Percentiles rank a stretch among this genome's conserved stretches.
These are phyloP conservation scores for Colletotrichum somersetense DNA, from an alignment of 2,329 filamentous ascomycete genomes.

Conservation along the genomic window DNA sequence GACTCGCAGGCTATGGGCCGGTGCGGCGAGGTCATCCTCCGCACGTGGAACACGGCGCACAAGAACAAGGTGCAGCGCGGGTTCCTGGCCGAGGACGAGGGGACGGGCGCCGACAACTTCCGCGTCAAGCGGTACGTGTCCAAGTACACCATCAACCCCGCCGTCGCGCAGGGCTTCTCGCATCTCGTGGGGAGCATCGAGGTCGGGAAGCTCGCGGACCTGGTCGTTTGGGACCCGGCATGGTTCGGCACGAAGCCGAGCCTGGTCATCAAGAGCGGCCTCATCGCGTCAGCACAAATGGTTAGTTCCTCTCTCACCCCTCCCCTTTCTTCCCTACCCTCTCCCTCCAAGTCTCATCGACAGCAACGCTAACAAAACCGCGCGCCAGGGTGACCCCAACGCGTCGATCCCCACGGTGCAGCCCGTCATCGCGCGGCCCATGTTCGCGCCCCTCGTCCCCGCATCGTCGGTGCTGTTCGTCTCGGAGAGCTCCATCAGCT, in stretches of 20 bases:
- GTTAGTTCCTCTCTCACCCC: slow-evolving; percentile 59
- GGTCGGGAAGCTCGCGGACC: slow-evolving; percentile 88
- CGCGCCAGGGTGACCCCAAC: slow-evolving; percentile 79
- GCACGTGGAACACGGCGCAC: slow-evolving; percentile 97
- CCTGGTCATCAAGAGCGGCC: slow-evolving; percentile 86
- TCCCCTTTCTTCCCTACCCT: not conserved
- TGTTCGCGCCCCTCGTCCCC: slow-evolving; percentile 85
- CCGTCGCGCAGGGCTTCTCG: slow-evolving; percentile 88
- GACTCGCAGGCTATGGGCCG: slow-evolving; percentile 98
- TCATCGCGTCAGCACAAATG: slow-evolving; percentile 88
- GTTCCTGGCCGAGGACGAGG: slow-evolving; percentile 79
- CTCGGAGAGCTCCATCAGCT: slow-evolving; percentile 76
- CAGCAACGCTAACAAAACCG: not conserved
- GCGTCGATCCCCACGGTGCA: slow-evolving; percentile 90
- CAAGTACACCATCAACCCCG: slow-evolving; percentile 97
- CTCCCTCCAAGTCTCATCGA: slow-evolving; percentile 9
- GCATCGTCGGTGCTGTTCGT: slow-evolving; percentile 85
- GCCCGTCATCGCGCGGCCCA: slow-evolving; percentile 84
- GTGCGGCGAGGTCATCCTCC: slow-evolving; percentile 90
- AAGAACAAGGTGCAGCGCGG: slow-evolving; percentile 95
- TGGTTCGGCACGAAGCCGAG: slow-evolving; percentile 90
- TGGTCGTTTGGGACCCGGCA: slow-evolving; percentile 87
- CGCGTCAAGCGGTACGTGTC: slow-evolving; percentile 92
- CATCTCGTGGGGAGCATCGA: slow-evolving; percentile 90
- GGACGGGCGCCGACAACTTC: slow-evolving; percentile 87